These are phyloP conservation scores for Ogataea populi-albae DNA, from an alignment of 805 yeast genomes.

Conservation along the genomic window DNA sequence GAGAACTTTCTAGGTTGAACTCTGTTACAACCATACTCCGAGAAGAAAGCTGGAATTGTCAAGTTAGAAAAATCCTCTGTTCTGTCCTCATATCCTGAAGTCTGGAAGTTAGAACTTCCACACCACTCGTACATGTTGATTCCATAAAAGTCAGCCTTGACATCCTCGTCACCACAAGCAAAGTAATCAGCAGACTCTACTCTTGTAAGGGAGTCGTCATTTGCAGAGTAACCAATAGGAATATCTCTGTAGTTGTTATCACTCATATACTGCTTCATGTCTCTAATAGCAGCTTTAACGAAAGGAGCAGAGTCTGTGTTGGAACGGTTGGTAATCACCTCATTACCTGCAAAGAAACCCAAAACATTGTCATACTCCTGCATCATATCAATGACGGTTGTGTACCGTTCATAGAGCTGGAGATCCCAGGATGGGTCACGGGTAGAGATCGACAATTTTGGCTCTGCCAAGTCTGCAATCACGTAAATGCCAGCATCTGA, in stretches of 20 bases:
- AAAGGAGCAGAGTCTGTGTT: slow-evolving; percentile 77
- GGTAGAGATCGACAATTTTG: slow-evolving; percentile 61
- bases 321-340: slow-evolving; percentile 64
- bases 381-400: slow-evolving; percentile 65
- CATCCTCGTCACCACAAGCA: slow-evolving; percentile 66
- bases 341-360: slow-evolving; percentile 87
- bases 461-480: slow-evolving; percentile 75
- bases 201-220: slow-evolving; percentile 69
- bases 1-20: slow-evolving; percentile 69
- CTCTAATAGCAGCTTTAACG: slow-evolving; percentile 82
- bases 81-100: slow-evolving; percentile 65
- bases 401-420: slow-evolving; percentile 64
- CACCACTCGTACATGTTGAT: slow-evolving; percentile 91
- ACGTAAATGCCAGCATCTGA: slow-evolving; percentile 77
- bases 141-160: slow-evolving; percentile 78
- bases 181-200: slow-evolving; percentile 69
- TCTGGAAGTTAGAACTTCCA: slow-evolving; percentile 55
- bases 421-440: slow-evolving; percentile 60
- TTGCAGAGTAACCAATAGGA: slow-evolving; percentile 82
- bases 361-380: slow-evolving; percentile 67
- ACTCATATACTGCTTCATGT: slow-evolving; percentile 63
- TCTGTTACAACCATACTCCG: slow-evolving; percentile 79
- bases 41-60: slow-evolving; percentile 72
- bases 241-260: slow-evolving; percentile 60
- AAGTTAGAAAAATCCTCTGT: slow-evolving; percentile 62